Conservation (phyloP, 1,284 basidiomycete species). For the Pisolithus thermaeus region DNA sequence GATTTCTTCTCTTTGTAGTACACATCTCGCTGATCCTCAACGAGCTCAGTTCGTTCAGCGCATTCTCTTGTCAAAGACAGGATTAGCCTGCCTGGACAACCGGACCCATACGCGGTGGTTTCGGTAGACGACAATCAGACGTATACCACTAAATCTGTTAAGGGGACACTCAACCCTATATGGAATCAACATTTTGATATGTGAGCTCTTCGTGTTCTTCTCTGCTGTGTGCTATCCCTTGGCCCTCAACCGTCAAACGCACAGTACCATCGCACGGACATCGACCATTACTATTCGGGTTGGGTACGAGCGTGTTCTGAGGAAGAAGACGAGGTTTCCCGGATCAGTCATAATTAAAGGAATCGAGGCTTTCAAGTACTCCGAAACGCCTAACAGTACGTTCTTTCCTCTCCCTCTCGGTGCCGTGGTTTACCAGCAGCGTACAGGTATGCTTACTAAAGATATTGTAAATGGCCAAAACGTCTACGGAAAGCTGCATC, state of each 20-base stretch:
- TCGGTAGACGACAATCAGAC: slow-evolving; percentile 93
- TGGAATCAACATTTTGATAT: slow-evolving; percentile 92
- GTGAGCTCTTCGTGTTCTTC: slow-evolving; percentile 36
- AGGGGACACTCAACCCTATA: slow-evolving; percentile 77
- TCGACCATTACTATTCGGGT: slow-evolving; percentile 93
- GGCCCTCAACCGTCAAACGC: slow-evolving; percentile 6
- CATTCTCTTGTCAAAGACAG: slow-evolving; percentile 72
- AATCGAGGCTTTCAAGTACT: slow-evolving; percentile 4
- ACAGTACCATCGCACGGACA: slow-evolving; percentile 76
- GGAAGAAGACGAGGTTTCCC: slow-evolving; percentile 79
- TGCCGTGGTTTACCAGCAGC: neutral
- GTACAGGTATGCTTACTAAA: neutral
- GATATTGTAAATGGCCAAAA: neutral
- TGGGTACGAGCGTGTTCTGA: slow-evolving; percentile 95
- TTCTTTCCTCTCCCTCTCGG: neutral
- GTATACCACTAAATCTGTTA: slow-evolving; percentile 78
- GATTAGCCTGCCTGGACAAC: slow-evolving; percentile 61
- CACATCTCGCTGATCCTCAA: neutral
- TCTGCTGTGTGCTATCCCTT: neutral
- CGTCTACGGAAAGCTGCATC: neutral
- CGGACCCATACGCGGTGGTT: slow-evolving; percentile 90
- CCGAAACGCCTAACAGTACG: slow-evolving; percentile 1
- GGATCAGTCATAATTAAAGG: slow-evolving; percentile 4
- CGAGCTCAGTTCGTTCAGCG: slow-evolving; percentile 68
- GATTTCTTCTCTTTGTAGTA: neutral